These are phyloP conservation scores for Petunia secreta DNA, from an alignment of 257 asterid species.

Conservation along the genomic window DNA sequence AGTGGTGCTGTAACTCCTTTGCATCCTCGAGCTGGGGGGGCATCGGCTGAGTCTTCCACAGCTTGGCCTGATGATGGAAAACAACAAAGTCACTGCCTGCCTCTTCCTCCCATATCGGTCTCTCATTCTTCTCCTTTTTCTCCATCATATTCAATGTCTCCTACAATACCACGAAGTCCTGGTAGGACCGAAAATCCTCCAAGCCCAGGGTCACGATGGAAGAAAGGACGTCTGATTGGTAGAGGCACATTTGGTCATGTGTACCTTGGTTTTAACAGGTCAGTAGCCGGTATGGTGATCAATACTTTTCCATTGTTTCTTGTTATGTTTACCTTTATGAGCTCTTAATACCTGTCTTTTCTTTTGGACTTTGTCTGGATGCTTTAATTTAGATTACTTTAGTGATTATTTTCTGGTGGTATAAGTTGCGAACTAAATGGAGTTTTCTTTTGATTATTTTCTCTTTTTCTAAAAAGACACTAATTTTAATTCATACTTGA, in stretches of 20 bases:
- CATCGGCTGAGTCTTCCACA: slow-evolving; percentile 58
- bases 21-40: slow-evolving; percentile 87
- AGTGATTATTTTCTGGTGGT: neutral
- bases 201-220: slow-evolving; percentile 93
- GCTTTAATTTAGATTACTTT: neutral
- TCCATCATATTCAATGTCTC: slow-evolving; percentile 80
- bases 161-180: slow-evolving; percentile 90
- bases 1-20: slow-evolving; percentile 98
- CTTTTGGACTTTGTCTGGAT: neutral
- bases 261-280: slow-evolving; percentile 83
- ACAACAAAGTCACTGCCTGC: slow-evolving; percentile 82
- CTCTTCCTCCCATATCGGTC: slow-evolving; percentile 73
- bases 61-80: slow-evolving; percentile 79
- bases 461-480: slow-evolving; percentile 1
- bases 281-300: slow-evolving; percentile 41
- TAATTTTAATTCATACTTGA: neutral
- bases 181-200: slow-evolving; percentile 83
- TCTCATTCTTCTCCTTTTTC: slow-evolving; percentile 66
- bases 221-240: slow-evolving; percentile 73
- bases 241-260: slow-evolving; percentile 61
- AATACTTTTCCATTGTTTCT: slow-evolving; percentile 26
- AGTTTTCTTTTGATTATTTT: neutral
- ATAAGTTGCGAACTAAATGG: neutral
- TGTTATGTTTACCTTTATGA: slow-evolving; percentile 9
- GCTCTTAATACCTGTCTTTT: neutral